phyloP scores from a whole-genome alignment of 805 yeast species.

The Yarrowia bubula region DNA sequence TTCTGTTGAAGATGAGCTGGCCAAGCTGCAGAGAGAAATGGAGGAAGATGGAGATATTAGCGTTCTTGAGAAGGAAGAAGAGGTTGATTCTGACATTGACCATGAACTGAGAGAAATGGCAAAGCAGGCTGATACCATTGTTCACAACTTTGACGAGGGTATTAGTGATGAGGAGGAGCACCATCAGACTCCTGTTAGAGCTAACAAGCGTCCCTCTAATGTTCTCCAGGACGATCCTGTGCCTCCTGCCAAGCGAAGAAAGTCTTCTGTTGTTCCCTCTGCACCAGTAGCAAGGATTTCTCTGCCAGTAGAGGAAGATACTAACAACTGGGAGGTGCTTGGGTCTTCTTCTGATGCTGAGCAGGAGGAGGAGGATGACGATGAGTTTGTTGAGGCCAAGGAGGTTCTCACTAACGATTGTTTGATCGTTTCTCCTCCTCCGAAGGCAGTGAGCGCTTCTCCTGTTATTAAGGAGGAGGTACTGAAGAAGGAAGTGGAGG shows the following conservation, averaged over 20 bases:
- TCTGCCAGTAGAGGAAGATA: neutral
- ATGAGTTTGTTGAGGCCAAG: conserved; percentile 1
- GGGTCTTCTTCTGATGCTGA: neutral
- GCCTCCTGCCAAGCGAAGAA: conserved; percentile 7
- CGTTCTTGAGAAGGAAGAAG: neutral
- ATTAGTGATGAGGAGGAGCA: conserved; percentile 6
- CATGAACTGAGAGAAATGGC: conserved; percentile 23
- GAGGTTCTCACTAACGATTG: neutral
- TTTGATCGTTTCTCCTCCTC: neutral
- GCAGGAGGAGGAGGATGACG: neutral
- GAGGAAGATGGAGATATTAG: neutral
- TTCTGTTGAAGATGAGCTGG: conserved; percentile 4
- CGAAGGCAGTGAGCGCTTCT: neutral
- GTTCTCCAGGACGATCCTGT: neutral
- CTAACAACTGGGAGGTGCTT: conserved; percentile 11
- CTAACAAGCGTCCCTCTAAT: neutral
- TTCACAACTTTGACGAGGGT: conserved; percentile 3
- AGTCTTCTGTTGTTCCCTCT: neutral
- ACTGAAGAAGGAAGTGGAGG: neutral
- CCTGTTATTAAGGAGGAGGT: neutral
- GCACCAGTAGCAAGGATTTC: conserved; percentile 2
- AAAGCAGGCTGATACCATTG: conserved; percentile 19
- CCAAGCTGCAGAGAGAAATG: conserved; percentile 21
- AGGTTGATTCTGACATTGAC: neutral
- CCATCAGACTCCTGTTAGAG: neutral